Base-by-base conservation (phyloP, 495 filamentous ascomycete species). In the Penicillium roqueforti region DNA sequence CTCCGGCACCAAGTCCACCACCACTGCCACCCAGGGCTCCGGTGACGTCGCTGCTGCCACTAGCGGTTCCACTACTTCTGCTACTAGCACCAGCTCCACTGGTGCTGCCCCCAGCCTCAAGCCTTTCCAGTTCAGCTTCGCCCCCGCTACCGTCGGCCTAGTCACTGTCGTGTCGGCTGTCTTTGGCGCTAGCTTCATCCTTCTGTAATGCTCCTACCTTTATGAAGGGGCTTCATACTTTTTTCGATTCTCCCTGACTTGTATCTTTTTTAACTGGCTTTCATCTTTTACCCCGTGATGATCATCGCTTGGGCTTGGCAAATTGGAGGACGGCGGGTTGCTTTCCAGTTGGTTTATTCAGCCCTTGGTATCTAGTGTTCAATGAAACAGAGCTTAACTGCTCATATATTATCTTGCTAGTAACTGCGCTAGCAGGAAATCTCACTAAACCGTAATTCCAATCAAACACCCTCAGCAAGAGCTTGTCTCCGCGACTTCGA, bases 1-100 rank as follows among this genome's bases (percentile, higher is more conserved):
- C 51, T 78, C 84, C 3, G 86, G 83, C 42, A 76, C 76, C 54
- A 48, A 61, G n/a, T 86, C 83, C 59, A 81, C 78, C 14, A 76
- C 78, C 29, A 85, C 83, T 52, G 85, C 85, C 39, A 66, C 76
- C n/a, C 71, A 84, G 16, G 86, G 83, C 51, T 84, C 84, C 44
- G 86, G 83, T 44, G 67, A 70, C 5, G 77, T 74, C 20, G 65
- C 74, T 6, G 66, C 58, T 55, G 63, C 61, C 26, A 39, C 54
- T 36, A 53, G 55, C 28, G 49, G 61, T 53, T 42, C 57, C 59
- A 66, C 56, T 19, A 63, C 67, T 61, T 69, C 50, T 19, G 64
- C 67, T 61, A 68, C 50, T 62, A 62, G 51, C 56, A 66, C 66
- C 59, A 72, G 58, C 56, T 72, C 69, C 40, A 61, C 67, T 37